phyloP scores from a whole-genome alignment of 441 rosid species.

The Geranium incanum region DNA sequence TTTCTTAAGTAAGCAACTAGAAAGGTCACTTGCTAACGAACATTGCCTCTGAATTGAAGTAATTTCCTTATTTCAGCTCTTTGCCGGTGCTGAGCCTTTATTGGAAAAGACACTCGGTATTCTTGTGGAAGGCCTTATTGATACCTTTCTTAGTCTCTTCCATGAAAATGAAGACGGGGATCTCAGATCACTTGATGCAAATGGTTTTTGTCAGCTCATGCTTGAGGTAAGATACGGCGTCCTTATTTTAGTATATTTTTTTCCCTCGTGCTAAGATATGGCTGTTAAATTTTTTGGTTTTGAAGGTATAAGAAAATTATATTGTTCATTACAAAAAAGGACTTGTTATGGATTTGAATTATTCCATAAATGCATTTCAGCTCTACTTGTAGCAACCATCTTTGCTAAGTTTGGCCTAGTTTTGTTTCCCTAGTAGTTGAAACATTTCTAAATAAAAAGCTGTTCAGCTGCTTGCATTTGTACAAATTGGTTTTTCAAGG shows the following conservation, averaged over 20 bases:
- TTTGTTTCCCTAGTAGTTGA: not conserved
- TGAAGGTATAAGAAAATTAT: not conserved
- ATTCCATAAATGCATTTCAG: not conserved
- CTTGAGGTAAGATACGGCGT: slow-evolving; percentile 54
- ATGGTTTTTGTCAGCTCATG: slow-evolving; percentile 98
- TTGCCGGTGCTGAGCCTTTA: slow-evolving; percentile 88
- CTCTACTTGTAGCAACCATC: not conserved
- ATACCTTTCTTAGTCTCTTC: slow-evolving; percentile 75
- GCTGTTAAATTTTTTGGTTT: not conserved
- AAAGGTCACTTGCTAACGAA: not conserved
- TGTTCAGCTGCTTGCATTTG: not conserved
- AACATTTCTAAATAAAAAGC: not conserved
- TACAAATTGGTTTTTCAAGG: not conserved
- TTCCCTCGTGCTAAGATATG: slow-evolving; percentile 7
- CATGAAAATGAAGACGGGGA: slow-evolving; percentile 57
- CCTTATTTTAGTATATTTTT: slow-evolving; percentile 10
- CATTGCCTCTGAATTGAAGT: not conserved
- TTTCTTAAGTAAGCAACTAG: not conserved
- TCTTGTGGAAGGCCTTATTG: slow-evolving; percentile 89
- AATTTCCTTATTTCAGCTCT: slow-evolving; percentile 44
- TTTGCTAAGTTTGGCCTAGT: not conserved
- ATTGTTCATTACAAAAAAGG: not conserved
- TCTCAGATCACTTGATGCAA: slow-evolving; percentile 66
- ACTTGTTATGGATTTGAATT: not conserved
- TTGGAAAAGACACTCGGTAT: slow-evolving; percentile 91